Evolutionary conservation across 768 basidiomycete species (phyloP).

Genomic region (Boletus patriciae): DNA sequence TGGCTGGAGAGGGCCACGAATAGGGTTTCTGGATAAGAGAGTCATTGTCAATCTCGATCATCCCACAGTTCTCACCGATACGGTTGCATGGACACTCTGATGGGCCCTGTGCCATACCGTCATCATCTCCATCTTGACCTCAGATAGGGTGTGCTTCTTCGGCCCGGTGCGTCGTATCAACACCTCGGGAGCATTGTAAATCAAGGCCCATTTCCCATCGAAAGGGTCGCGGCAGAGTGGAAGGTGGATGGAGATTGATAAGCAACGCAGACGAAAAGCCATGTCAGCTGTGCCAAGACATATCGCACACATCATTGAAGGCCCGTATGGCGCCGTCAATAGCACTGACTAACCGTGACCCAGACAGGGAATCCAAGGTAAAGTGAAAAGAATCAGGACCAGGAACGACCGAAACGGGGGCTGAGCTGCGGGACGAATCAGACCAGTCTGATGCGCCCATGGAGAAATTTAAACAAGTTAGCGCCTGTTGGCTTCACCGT

Average conservation of each 20-base stretch:
- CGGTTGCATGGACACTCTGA: slow-evolving; percentile 11
- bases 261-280: background rate
- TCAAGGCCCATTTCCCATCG: slow-evolving; percentile 17
- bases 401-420: slow-evolving; percentile 14
- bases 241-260: background rate
- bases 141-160: background rate
- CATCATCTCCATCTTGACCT: slow-evolving; percentile 7
- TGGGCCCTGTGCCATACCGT: slow-evolving; percentile 4
- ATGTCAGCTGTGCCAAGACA: background rate
- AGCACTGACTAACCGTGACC: background rate
- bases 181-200: background rate
- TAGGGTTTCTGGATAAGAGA: slow-evolving; percentile 1
- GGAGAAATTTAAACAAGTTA: background rate
- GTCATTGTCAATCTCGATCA: slow-evolving; percentile 3
- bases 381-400: slow-evolving; percentile 7
- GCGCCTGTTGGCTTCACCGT: slow-evolving; percentile 1
- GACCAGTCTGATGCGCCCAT: slow-evolving; percentile 21
- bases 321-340: background rate
- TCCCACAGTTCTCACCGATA: slow-evolving; percentile 9
- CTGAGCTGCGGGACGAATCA: background rate
- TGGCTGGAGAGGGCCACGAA: background rate
- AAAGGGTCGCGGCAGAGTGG: slow-evolving; percentile 19
- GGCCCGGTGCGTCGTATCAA: slow-evolving; percentile 9
- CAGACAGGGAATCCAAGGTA: background rate
- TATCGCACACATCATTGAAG: background rate